Conservation (phyloP, 1,284 basidiomycete species). For the Rhodofomes roseus region DNA sequence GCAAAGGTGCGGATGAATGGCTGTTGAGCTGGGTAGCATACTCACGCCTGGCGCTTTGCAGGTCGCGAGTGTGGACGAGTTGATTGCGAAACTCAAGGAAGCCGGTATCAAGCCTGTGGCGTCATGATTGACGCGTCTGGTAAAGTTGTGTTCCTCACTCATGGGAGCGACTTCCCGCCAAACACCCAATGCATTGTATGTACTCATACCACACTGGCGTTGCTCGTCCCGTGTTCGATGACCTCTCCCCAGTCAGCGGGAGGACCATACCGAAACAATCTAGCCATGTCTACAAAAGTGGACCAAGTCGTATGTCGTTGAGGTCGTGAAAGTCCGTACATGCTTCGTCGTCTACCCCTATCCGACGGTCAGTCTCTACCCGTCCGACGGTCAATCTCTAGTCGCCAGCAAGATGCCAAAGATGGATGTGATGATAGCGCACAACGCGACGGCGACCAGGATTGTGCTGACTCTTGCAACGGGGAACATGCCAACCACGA, state of each 20-base stretch:
- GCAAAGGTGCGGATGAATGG: constrained; percentile 63
- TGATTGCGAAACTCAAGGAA: constrained; percentile 88
- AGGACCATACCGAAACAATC: too few species aligned
- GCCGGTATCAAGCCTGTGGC: constrained; percentile 69
- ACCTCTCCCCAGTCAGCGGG: too few species aligned
- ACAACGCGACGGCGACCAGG: constrained; percentile 40
- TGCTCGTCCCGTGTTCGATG: not conserved
- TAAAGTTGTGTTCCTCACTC: not conserved
- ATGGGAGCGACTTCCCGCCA: not conserved
- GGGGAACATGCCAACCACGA: constrained; percentile 54
- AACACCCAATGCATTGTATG: not conserved
- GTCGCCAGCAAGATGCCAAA: constrained; percentile 40
- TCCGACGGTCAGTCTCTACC: not conserved
- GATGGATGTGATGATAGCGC: constrained; percentile 42
- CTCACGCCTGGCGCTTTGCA: constrained; percentile 22
- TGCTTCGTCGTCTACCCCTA: not conserved
- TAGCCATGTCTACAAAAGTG: too few species aligned
- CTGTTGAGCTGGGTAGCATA: not conserved
- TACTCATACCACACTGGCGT: not conserved
- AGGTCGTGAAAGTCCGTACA: not conserved
- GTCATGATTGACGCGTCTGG: constrained; percentile 13
- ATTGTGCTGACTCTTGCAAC: constrained; percentile 45
- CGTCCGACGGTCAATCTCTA: not conserved
- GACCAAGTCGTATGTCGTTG: not conserved
- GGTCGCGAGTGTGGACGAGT: constrained; percentile 86